Evolutionary conservation across 352 stramenopile genomes (phyloP).

Genomic region (Phytophthora cryptogea): DNA sequence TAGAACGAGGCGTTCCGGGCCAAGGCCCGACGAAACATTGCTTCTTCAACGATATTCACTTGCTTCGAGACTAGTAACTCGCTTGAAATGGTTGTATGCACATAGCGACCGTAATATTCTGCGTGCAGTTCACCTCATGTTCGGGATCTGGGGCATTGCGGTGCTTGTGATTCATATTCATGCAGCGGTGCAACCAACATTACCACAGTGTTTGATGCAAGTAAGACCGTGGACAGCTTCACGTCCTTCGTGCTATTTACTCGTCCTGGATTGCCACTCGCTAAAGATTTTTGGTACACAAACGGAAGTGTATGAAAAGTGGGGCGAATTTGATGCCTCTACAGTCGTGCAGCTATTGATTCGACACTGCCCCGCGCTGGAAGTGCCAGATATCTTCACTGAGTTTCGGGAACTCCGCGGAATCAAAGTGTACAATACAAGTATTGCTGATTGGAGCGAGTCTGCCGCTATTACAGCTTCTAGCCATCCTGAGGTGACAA

Average conservation of each 20-base stretch:
- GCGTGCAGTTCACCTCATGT: slow-evolving; percentile 13
- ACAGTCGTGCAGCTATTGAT: slow-evolving; percentile 37
- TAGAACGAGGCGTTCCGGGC: background rate
- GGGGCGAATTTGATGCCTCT: slow-evolving; percentile 33
- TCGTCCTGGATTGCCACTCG: slow-evolving; percentile 33
- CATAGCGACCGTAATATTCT: background rate
- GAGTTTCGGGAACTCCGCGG: slow-evolving; percentile 31
- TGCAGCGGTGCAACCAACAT: slow-evolving; percentile 13
- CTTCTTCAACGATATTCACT: background rate
- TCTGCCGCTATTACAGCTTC: slow-evolving; percentile 27
- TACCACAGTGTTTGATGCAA: slow-evolving; percentile 34
- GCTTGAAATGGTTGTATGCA: background rate
- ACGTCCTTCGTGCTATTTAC: slow-evolving; percentile 38
- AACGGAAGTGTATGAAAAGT: slow-evolving; percentile 14
- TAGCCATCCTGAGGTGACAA: slow-evolving; percentile 30
- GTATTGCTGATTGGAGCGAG: slow-evolving; percentile 28
- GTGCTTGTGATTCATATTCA: slow-evolving; percentile 28
- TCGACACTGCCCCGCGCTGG: slow-evolving; percentile 37
- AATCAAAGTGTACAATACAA: slow-evolving; percentile 50
- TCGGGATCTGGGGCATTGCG: slow-evolving; percentile 15
- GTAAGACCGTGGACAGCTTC: slow-evolving; percentile 39
- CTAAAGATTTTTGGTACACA: slow-evolving; percentile 20
- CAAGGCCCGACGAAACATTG: background rate
- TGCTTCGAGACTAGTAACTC: background rate
- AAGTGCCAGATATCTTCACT: slow-evolving; percentile 31